A percentile compares a stretch with the other conserved stretches of the same genome.
These are phyloP conservation scores for Penicillium cinerascens DNA, from an alignment of 495 filamentous ascomycete genomes.

Conservation along the genomic window DNA sequence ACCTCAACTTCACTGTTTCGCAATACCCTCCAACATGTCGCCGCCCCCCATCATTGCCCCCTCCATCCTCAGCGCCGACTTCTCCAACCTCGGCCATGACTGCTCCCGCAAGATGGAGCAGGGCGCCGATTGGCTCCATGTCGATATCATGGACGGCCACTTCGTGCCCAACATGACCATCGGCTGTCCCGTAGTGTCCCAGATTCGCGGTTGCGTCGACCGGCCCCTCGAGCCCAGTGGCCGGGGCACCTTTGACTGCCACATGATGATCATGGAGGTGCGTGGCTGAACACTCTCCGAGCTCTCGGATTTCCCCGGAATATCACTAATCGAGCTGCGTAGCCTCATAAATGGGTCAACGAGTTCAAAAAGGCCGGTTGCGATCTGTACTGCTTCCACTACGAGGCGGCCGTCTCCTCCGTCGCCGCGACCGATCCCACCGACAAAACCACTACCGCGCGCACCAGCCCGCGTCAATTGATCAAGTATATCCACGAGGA, in stretches of 20 bases:
- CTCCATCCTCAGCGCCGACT: slow-evolving; percentile 95
- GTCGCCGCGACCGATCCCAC: slow-evolving; percentile 79
- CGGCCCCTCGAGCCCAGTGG: slow-evolving; percentile 54
- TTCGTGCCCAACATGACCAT: slow-evolving; percentile 99
- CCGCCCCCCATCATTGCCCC: slow-evolving; percentile 93
- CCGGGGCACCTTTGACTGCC: slow-evolving; percentile 95
- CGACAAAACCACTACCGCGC: slow-evolving; percentile 54
- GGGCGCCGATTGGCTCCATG: slow-evolving; percentile 74
- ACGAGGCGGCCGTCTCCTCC: slow-evolving; percentile 87
- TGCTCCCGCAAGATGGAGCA: slow-evolving; percentile 77
- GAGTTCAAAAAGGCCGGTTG: slow-evolving; percentile 92
- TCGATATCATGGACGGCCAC: slow-evolving; percentile 94
- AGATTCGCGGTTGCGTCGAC: slow-evolving; percentile 81
- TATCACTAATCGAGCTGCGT: not conserved
- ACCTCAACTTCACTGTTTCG: not conserved
- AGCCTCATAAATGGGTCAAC: slow-evolving; percentile 97
- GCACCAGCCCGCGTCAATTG: slow-evolving; percentile 77
- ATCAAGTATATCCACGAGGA: slow-evolving; percentile 85
- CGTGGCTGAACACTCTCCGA: slow-evolving; percentile 2
- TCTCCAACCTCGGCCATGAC: slow-evolving; percentile 77
- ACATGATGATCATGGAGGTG: slow-evolving; percentile 99
- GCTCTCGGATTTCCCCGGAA: not conserved
- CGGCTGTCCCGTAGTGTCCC: slow-evolving; percentile 88
- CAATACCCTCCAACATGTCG: slow-evolving; percentile 54
- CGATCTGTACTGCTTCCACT: slow-evolving; percentile 99